Conservation (phyloP, 2,329 filamentous ascomycete species). For the Alternaria gaisen region DNA sequence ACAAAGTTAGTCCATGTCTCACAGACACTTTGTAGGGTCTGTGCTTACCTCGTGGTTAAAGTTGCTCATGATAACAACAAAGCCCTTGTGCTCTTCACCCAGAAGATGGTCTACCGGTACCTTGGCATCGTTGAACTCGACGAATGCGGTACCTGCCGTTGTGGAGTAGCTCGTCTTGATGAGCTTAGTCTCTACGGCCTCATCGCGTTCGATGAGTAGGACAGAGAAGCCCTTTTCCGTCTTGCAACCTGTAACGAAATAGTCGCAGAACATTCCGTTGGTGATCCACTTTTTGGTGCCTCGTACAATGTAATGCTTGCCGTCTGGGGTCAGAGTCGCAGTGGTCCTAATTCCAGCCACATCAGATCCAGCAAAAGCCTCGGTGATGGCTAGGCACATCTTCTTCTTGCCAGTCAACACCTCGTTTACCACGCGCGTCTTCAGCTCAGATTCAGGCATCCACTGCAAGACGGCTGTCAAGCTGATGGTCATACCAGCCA, state of each 20-base stretch:
- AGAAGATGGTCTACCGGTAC: slow-evolving; percentile 81
- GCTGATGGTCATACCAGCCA: slow-evolving; percentile 86
- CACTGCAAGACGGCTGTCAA: slow-evolving; percentile 83
- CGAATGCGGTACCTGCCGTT: slow-evolving; percentile 78
- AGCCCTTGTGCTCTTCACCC: slow-evolving; percentile 85
- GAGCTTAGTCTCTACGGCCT: slow-evolving; percentile 77
- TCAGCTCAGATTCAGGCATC: slow-evolving; percentile 72
- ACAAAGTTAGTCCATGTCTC: too few species aligned
- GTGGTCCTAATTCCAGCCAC: slow-evolving; percentile 83
- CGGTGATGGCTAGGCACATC: slow-evolving; percentile 86
- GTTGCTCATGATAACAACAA: slow-evolving; percentile 83
- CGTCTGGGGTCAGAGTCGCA: slow-evolving; percentile 58
- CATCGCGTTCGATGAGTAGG: slow-evolving; percentile 75
- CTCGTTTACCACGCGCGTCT: slow-evolving; percentile 73
- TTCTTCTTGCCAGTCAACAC: slow-evolving; percentile 84
- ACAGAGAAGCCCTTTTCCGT: slow-evolving; percentile 83
- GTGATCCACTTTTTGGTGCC: slow-evolving; percentile 87
- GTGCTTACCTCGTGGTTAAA: slow-evolving; percentile 77
- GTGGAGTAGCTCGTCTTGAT: slow-evolving; percentile 87
- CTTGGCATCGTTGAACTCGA: slow-evolving; percentile 87
- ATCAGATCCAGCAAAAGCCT: slow-evolving; percentile 86
- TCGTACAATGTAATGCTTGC: slow-evolving; percentile 68
- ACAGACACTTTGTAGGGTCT: too few species aligned
- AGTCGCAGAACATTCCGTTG: slow-evolving; percentile 81
- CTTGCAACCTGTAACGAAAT: slow-evolving; percentile 82